Percentiles rank a stretch among this genome's conserved stretches.
These are phyloP conservation scores for Lonicera japonica DNA, from an alignment of 129 eudicot species.

Conservation along the genomic window DNA sequence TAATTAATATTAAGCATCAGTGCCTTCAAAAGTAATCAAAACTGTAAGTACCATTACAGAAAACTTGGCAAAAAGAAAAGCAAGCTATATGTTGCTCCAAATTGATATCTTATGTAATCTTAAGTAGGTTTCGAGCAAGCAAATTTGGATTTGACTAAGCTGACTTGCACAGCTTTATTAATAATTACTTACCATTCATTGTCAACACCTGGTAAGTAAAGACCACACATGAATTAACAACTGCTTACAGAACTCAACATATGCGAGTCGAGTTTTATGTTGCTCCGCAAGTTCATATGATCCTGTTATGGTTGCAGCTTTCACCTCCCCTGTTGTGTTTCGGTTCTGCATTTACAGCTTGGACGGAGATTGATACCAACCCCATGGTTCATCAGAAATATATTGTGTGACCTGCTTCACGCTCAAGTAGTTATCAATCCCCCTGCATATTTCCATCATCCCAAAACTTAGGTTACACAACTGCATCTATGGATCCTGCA, in stretches of 20 bases:
- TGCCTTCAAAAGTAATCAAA: too few relatives aligned
- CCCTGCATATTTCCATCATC: slow-evolving; percentile 39
- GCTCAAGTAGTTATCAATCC: slow-evolving; percentile 81
- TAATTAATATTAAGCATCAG: too few relatives aligned
- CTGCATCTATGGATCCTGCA: not conserved
- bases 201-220: not conserved
- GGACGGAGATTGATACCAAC: slow-evolving; percentile 86
- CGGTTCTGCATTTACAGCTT: slow-evolving; percentile 36
- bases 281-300: not conserved
- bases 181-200: too few relatives aligned
- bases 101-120: too few relatives aligned
- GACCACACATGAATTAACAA: not conserved
- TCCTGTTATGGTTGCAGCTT: not conserved
- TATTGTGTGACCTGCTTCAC: slow-evolving; percentile 91
- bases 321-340: too few relatives aligned
- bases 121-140: too few relatives aligned
- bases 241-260: not conserved
- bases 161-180: too few relatives aligned
- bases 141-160: too few relatives aligned
- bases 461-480: not conserved
- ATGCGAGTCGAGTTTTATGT: not conserved
- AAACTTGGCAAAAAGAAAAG: too few relatives aligned
- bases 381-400: slow-evolving; percentile 79
- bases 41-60: too few relatives aligned
- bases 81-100: too few relatives aligned